A percentile compares a stretch with the other conserved stretches of the same genome.
These are phyloP conservation scores for Jacaranda copaia DNA, from an alignment of 257 asterid species.

Conservation along the genomic window DNA sequence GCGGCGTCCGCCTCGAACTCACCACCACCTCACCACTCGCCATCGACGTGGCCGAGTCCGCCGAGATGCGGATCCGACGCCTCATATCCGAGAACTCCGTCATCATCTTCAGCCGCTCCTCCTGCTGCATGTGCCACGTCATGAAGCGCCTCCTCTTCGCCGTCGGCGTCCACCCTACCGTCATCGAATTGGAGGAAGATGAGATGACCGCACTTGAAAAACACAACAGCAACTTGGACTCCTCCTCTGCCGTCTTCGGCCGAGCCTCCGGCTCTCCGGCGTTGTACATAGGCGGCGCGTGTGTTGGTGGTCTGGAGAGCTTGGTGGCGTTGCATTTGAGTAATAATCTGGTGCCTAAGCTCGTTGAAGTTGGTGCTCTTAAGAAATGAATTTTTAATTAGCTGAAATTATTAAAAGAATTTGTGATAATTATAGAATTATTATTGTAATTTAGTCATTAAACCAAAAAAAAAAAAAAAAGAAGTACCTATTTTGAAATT, in stretches of 20 bases:
- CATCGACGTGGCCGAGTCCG: slow-evolving; percentile 68
- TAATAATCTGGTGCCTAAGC: slow-evolving; percentile 85
- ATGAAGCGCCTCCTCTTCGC: slow-evolving; percentile 75
- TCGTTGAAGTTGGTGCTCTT: slow-evolving; percentile 79
- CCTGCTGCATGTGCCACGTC: slow-evolving; percentile 95
- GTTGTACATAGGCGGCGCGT: slow-evolving; percentile 84
- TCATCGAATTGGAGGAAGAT: slow-evolving; percentile 79
- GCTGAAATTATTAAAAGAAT: not conserved
- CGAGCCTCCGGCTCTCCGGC: slow-evolving; percentile 54
- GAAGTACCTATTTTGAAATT: not conserved
- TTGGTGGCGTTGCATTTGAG: slow-evolving; percentile 82
- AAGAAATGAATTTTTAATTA: slow-evolving; percentile 45
- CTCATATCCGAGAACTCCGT: slow-evolving; percentile 81
- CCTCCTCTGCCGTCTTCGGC: not conserved
- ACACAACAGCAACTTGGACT: not conserved
- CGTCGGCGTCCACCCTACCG: slow-evolving; percentile 85
- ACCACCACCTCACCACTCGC: slow-evolving; percentile 70
- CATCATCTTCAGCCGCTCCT: slow-evolving; percentile 77
- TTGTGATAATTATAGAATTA: not conserved
- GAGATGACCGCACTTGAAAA: slow-evolving; percentile 62
- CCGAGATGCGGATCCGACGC: slow-evolving; percentile 81
- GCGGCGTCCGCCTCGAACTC: slow-evolving; percentile 74
- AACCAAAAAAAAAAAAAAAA: no score
- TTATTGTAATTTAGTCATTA: not conserved
- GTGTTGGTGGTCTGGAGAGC: slow-evolving; percentile 85